phyloP scores from a whole-genome alignment of 768 basidiomycete species.

The Mycena amicta region DNA sequence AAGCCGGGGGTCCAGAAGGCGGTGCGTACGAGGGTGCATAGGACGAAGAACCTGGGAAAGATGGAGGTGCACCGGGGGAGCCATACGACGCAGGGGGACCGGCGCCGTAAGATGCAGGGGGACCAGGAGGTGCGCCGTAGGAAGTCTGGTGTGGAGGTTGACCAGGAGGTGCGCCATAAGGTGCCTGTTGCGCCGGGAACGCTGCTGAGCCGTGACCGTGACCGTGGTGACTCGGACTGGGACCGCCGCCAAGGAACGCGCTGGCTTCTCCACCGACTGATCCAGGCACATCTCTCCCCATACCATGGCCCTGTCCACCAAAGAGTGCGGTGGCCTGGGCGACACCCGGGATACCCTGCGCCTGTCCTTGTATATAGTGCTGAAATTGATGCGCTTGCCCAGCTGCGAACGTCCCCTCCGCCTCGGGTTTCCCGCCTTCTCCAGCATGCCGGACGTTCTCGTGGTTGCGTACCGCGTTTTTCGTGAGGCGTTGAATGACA shows the following conservation, averaged over 20 bases:
- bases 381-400: constrained; percentile 53
- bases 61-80: constrained; percentile 30
- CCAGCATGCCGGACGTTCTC: constrained; percentile 65
- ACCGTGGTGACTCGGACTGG: constrained; percentile 3
- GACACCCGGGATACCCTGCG: constrained; percentile 48
- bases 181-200: constrained; percentile 17
- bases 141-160: constrained; percentile 18
- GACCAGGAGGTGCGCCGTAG: constrained; percentile 14
- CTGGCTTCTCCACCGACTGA: constrained; percentile 30
- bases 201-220: constrained; percentile 9
- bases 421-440: constrained; percentile 48
- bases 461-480: constrained; percentile 70
- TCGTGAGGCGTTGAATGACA: constrained; percentile 59
- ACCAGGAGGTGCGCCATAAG: constrained; percentile 12
- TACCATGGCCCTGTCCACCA: constrained; percentile 19
- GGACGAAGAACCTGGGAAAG: constrained; percentile 26
- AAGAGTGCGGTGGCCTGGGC: constrained; percentile 44
- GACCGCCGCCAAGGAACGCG: constrained; percentile 31
- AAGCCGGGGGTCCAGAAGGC: constrained; percentile 29
- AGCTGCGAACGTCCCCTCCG: constrained; percentile 52
- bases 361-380: constrained; percentile 48
- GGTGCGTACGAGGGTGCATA: constrained; percentile 39
- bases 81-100: constrained; percentile 19
- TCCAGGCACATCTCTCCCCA: constrained; percentile 13
- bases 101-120: not conserved